phyloP scores from a whole-genome alignment of 2,329 filamentous ascomycete species.

The Pseudopyrenochaeta lycopersici region DNA sequence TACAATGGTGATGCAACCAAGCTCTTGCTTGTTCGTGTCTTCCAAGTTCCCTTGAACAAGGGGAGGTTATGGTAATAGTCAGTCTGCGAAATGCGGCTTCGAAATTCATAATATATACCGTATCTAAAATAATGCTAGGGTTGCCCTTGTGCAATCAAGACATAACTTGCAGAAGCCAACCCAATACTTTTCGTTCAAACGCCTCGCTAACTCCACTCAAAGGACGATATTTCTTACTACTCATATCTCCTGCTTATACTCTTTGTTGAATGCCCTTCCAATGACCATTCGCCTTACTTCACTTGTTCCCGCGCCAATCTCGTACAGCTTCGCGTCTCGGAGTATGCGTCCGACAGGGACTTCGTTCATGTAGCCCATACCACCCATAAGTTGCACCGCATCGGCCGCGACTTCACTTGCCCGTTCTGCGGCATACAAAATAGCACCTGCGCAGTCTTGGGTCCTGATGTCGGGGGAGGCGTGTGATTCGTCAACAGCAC shows the following conservation, averaged over 20 bases:
- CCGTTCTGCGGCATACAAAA: conserved; percentile 89
- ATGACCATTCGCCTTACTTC: conserved; percentile 96
- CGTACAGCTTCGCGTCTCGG: conserved; percentile 83
- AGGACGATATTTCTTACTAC: neutral
- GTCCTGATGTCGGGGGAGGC: conserved; percentile 72
- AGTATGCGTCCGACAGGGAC: conserved; percentile 88
- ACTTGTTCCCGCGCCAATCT: conserved; percentile 95
- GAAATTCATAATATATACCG: too few species aligned
- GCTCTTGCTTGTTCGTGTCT: too few species aligned
- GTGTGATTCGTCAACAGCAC: conserved; percentile 69
- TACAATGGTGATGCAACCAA: too few species aligned
- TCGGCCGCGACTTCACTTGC: conserved; percentile 88
- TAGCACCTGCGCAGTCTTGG: conserved; percentile 93
- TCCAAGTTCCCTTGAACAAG: too few species aligned
- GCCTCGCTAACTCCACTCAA: too few species aligned
- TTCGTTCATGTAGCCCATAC: conserved; percentile 96
- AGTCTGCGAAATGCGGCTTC: too few species aligned
- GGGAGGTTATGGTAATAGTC: too few species aligned
- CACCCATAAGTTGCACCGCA: conserved; percentile 90
- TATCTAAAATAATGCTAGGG: too few species aligned
- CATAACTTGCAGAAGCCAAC: too few species aligned
- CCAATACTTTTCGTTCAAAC: too few species aligned
- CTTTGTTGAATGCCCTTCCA: conserved; percentile 88
- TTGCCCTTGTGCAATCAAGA: too few species aligned
- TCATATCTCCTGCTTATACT: conserved; percentile 62